Base-by-base conservation (phyloP, 1,284 basidiomycete species). In the Sanguinoderma infundibulare region DNA sequence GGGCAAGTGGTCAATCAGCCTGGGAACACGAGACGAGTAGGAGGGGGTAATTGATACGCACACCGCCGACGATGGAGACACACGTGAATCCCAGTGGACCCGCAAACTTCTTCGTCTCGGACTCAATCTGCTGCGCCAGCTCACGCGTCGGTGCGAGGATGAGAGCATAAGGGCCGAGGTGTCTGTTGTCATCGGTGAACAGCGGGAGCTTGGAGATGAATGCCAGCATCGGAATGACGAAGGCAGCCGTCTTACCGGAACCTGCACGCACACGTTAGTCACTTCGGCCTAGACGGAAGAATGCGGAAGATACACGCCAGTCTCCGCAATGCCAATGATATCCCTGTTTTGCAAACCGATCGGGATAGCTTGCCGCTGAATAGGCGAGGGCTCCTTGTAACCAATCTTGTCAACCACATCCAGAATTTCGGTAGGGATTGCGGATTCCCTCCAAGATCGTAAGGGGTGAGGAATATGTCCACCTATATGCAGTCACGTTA, bases 211-310 rank as follows among this genome's bases (percentile, higher is more conserved):
- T 86, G 28, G 89, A 88, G 69, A 99, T 98, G 79, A 98, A 98
- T 32, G 94, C 83, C 52, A 99, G 83, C 94, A 99, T 97, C 20
- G 97, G 97, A 57, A 99, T 97, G 62, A 98, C 95, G 77, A 98
- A 99, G 2, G 96, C 95, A n/a, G 96, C 97, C 15, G 97, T 99
- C 82, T 99, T 99, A 74, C 97, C 97, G 69, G 97, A 98, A 82
- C 95, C 95, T 95, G 55, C 26, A 57, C 28, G 52, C 36, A 54
- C n/a, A 1, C 6, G 17, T 36, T 17, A 56, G n/a, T 46, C 53
- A 56, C 59, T 26, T 51, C 68, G 26, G 70, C 55, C 36, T 40
- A 46, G 54, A 38, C 14, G 59, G 14, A 65, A 34, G 6, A 5
- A 40, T 12, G 12, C 22, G 36, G 3, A 2, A 38, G 12, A 8